These are phyloP conservation scores for Neurospora sp. DNA, from an alignment of 2,329 filamentous ascomycete genomes.

Conservation along the genomic window DNA sequence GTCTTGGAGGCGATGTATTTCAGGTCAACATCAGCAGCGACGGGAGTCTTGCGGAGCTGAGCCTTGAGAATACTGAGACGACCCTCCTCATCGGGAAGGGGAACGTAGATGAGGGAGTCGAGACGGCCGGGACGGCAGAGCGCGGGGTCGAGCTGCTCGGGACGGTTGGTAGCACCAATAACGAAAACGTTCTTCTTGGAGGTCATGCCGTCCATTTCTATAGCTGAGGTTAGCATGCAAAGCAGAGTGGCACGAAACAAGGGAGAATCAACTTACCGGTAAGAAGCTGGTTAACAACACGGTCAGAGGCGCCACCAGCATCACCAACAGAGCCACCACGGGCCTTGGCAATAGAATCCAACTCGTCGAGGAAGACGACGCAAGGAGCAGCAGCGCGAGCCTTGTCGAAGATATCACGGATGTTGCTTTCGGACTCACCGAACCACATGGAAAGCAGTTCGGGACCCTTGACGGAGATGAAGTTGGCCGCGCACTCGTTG, in stretches of 20 bases:
- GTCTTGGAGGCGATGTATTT: conserved; percentile 92
- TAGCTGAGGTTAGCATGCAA: conserved; percentile 9
- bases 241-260: background rate
- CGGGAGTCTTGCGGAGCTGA: conserved; percentile 96
- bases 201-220: conserved; percentile 98
- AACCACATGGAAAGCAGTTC: conserved; percentile 99
- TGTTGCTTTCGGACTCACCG: conserved; percentile 99
- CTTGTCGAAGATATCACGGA: conserved; percentile 99
- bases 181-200: conserved; percentile 99
- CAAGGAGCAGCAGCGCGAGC: conserved; percentile 95
- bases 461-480: conserved; percentile 98
- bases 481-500: conserved; percentile 98
- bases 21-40: conserved; percentile 77
- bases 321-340: conserved; percentile 95
- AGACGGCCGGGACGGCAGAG: conserved; percentile 97
- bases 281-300: conserved; percentile 98
- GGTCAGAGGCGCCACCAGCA: conserved; percentile 95
- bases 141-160: conserved; percentile 95
- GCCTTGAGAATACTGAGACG: conserved; percentile 86
- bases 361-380: conserved; percentile 95
- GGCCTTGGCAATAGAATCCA: conserved; percentile 98
- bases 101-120: conserved; percentile 96
- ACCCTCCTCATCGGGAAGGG: conserved; percentile 83
- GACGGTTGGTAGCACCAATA: conserved; percentile 96
- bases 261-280: conserved; percentile 55